A percentile compares a stretch with the other conserved stretches of the same genome.
Evolutionary conservation across 768 basidiomycete species (phyloP).

Genomic region (Hirschioporus abietinus): DNA sequence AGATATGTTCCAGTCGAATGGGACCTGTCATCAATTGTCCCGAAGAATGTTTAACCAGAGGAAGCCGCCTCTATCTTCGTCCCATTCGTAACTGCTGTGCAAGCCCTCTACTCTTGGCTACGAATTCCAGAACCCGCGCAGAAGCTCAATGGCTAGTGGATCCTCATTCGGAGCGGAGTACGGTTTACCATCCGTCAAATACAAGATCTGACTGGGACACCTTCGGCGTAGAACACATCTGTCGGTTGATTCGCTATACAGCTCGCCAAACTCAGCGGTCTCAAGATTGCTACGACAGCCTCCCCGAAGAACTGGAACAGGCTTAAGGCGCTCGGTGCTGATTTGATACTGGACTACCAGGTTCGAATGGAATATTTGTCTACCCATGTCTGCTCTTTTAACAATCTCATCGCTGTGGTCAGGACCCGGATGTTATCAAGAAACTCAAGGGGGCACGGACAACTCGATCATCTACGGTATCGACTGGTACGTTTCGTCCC

Average conservation of each 20-base stretch:
- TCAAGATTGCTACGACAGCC: conserved; percentile 39
- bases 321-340: conserved; percentile 36
- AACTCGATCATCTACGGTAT: conserved; percentile 21
- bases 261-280: conserved; percentile 36
- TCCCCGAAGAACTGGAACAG: conserved; percentile 33
- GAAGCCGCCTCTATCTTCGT: neutral
- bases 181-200: neutral
- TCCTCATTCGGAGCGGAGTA: neutral
- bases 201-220: neutral
- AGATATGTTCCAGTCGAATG: conserved; percentile 2
- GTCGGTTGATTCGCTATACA: conserved; percentile 35
- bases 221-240: conserved; percentile 1
- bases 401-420: conserved; percentile 12
- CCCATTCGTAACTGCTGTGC: conserved; percentile 18
- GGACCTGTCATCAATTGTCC: conserved; percentile 1
- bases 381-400: neutral
- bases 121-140: conserved; percentile 17
- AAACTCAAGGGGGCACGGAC: conserved; percentile 21
- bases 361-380: neutral
- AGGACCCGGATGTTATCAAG: conserved; percentile 22
- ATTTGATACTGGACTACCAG: conserved; percentile 33
- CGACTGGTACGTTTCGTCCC: conserved; percentile 12
- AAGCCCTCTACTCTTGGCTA: conserved; percentile 18
- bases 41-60: neutral
- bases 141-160: neutral